Conservation (phyloP, 352 stramenopile species). For the Plasmopara muralis region DNA sequence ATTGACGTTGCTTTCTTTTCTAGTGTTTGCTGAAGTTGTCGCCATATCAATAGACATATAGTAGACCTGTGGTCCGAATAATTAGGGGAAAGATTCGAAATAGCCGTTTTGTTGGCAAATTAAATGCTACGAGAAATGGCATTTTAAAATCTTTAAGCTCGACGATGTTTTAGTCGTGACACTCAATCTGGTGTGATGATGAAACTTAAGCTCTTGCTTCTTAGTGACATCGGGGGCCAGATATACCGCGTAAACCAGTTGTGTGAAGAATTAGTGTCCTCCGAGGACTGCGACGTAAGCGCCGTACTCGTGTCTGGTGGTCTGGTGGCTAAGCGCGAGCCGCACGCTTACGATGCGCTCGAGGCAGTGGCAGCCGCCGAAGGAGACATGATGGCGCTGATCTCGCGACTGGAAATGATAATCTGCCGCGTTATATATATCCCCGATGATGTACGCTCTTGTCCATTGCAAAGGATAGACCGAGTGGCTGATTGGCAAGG, state of each 20-base stretch:
- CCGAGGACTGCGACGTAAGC: slow-evolving; percentile 51
- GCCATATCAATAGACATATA: too few relatives aligned
- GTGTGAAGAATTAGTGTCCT: slow-evolving; percentile 70
- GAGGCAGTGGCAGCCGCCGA: slow-evolving; percentile 66
- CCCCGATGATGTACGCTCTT: slow-evolving; percentile 41
- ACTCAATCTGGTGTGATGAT: too few relatives aligned
- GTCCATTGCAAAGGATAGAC: background rate
- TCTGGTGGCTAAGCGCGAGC: slow-evolving; percentile 39
- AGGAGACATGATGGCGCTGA: slow-evolving; percentile 86
- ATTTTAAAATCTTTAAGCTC: too few relatives aligned
- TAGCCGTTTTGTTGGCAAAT: too few relatives aligned
- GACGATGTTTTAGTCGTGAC: too few relatives aligned
- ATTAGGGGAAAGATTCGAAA: too few relatives aligned
- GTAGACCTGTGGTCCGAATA: too few relatives aligned
- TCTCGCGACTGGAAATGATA: slow-evolving; percentile 83
- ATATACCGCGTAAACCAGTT: slow-evolving; percentile 67
- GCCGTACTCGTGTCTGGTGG: slow-evolving; percentile 73
- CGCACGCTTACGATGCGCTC: slow-evolving; percentile 43
- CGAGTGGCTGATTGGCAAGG: slow-evolving; percentile 10
- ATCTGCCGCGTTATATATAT: slow-evolving; percentile 83
- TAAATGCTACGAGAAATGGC: too few relatives aligned
- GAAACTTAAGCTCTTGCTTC: slow-evolving; percentile 63
- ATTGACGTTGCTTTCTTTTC: too few relatives aligned
- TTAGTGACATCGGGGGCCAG: slow-evolving; percentile 62
- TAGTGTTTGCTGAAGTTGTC: too few relatives aligned